These are phyloP conservation scores for Calonectria crousiana DNA, from an alignment of 2,329 filamentous ascomycete genomes.

Conservation along the genomic window DNA sequence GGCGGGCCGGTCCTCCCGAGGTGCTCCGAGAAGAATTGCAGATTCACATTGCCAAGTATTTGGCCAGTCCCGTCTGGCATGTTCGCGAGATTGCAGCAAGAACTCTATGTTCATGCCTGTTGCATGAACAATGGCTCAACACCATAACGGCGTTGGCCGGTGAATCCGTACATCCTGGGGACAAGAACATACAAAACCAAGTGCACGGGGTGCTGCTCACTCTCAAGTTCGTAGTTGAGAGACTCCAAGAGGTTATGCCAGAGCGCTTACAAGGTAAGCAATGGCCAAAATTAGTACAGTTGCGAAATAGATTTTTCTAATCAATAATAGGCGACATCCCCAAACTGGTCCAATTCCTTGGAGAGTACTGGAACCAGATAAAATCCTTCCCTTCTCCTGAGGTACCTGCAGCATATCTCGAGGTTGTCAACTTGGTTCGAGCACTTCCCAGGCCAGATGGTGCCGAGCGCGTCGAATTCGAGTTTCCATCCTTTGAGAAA, in stretches of 20 bases:
- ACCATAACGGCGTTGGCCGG: constrained; percentile 54
- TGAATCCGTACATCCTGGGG: constrained; percentile 40
- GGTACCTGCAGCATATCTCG: constrained; percentile 59
- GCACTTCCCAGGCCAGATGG: constrained; percentile 43
- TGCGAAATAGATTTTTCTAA: constrained; percentile 20
- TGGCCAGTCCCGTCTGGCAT: constrained; percentile 81
- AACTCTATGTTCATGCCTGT: constrained; percentile 74
- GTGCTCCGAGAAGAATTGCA: constrained; percentile 67
- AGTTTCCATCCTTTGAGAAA: constrained; percentile 30
- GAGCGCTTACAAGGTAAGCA: constrained; percentile 58
- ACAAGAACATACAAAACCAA: constrained; percentile 59
- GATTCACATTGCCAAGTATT: constrained; percentile 69
- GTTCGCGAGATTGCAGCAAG: constrained; percentile 84
- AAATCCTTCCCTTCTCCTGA: constrained; percentile 52
- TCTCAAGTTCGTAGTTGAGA: constrained; percentile 68
- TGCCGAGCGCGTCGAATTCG: constrained; percentile 35
- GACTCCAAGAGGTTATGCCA: constrained; percentile 60
- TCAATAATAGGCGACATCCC: constrained; percentile 45
- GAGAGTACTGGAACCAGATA: constrained; percentile 39
- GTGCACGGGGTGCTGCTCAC: constrained; percentile 71
- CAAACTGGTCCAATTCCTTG: constrained; percentile 47
- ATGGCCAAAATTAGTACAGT: neutral
- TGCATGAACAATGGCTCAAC: constrained; percentile 63
- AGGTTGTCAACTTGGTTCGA: constrained; percentile 59
- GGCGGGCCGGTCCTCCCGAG: constrained; percentile 76